Base-by-base conservation (phyloP, 495 filamentous ascomycete species). In the Sordaria brevicollis region DNA sequence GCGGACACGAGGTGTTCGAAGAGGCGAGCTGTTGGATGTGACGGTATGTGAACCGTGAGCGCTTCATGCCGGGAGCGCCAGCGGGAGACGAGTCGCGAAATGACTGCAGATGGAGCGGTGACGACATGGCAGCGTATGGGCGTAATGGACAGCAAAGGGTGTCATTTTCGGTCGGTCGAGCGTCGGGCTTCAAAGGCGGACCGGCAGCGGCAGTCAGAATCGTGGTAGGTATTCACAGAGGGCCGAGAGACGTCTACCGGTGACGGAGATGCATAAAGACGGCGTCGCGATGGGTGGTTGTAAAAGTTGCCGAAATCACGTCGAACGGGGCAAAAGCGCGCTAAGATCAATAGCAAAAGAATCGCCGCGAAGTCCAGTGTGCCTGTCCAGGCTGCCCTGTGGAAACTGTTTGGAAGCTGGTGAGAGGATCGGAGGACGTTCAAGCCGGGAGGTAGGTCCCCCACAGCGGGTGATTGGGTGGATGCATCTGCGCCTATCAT, bases 41-140 rank as follows among this genome's bases (percentile, higher is more conserved):
- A 65, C 91, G 91, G 76, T 91, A 93, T 17, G 94, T 97, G 78
- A 93, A 97, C 69, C 83, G 84, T 19, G 92, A 95, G 49, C 84
- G 85, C 70, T 80, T 88, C 39, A 74, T 75, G n/a, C 78, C 78
- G 13, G 73, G 74, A 13, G 74, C 80, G 33, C 75, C 76, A 7
- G 71, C 71, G n/a, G 80, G 82, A 21, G 82, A 83, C 34, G 78
- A 80, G 10, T 74, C 72, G 31, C 79, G 76, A 71, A 82, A 81
- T 62, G 70, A 69, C 49, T 62, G 49, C 49, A 31, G 5, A 36
- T 70, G 74, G 33, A 74, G 72, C 49, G 75, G 77, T 43, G 81
- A 80, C 65, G 70, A 71, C 74, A 78, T 77, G 33, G 37, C 29
- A 13, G 57, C 67, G 35, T 36, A 54, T 11, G 36, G 38, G 37